A percentile compares a stretch with the other conserved stretches of the same genome.
These are phyloP conservation scores for Lactifluus echinatus DNA, from an alignment of 768 basidiomycete genomes.

Conservation along the genomic window DNA sequence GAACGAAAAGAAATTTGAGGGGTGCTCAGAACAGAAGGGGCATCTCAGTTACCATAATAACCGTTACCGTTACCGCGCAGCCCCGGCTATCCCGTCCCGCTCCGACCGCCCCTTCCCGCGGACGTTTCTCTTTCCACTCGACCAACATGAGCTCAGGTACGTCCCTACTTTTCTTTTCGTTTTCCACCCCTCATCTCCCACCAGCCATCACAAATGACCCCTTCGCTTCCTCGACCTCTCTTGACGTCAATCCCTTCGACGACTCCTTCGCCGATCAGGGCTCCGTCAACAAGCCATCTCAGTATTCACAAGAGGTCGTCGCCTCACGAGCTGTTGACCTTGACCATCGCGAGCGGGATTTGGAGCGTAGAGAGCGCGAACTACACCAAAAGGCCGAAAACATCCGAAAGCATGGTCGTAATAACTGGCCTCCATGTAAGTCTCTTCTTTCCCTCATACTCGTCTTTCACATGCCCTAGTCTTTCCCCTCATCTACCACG, in stretches of 20 bases:
- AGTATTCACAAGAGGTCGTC: conserved; percentile 24
- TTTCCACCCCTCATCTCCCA: conserved; percentile 9
- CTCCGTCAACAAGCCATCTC: conserved; percentile 16
- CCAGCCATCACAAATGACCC: conserved; percentile 53
- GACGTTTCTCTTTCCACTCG: too few relatives aligned
- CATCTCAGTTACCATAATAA: too few relatives aligned
- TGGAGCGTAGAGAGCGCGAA: conserved; percentile 72
- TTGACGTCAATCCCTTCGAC: conserved; percentile 85
- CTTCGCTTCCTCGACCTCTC: conserved; percentile 76
- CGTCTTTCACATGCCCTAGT: conserved; percentile 37
- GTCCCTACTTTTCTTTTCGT: conserved; percentile 12
- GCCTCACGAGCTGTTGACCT: conserved; percentile 54
- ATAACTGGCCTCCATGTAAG: conserved; percentile 92
- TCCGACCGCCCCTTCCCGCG: too few relatives aligned
- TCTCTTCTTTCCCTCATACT: conserved; percentile 16
- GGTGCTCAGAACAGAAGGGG: too few relatives aligned
- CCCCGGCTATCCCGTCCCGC: too few relatives aligned
- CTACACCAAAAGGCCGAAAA: conserved; percentile 59
- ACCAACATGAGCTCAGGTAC: conserved; percentile 15
- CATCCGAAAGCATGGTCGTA: conserved; percentile 66
- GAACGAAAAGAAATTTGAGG: too few relatives aligned
- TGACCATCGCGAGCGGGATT: conserved; percentile 68
- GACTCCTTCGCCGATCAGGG: conserved; percentile 50
- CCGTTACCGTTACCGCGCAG: too few relatives aligned
- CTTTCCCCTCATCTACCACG: conserved; percentile 91